These are phyloP conservation scores for Pulveroboletus sp. DNA, from an alignment of 768 basidiomycete species.

Conservation along the genomic window DNA sequence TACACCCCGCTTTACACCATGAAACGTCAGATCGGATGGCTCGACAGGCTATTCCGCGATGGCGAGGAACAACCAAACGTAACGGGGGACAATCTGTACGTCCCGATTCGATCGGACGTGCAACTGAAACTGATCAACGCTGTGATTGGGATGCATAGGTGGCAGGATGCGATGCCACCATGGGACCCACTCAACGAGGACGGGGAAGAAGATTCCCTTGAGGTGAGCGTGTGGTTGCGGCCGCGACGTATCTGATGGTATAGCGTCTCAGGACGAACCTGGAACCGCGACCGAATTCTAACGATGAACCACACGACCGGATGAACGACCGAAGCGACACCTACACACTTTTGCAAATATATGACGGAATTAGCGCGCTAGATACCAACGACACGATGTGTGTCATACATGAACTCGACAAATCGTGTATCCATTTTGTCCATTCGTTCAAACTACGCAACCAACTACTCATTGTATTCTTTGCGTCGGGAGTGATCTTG, in stretches of 20 bases:
- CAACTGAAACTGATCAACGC: not conserved
- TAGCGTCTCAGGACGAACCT: not conserved
- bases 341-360: not conserved
- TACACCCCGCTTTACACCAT: conserved; percentile 29
- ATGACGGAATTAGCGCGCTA: not conserved
- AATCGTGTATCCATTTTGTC: not conserved
- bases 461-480: too few relatives aligned
- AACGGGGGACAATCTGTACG: conserved; percentile 18
- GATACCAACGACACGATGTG: too few relatives aligned
- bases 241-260: not conserved
- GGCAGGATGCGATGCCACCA: conserved; percentile 15
- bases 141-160: conserved; percentile 12
- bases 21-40: conserved; percentile 8
- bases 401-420: not conserved
- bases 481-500: too few relatives aligned
- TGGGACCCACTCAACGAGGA: conserved; percentile 28
- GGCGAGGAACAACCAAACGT: not conserved
- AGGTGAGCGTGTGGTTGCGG: conserved; percentile 1
- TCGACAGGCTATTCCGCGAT: conserved; percentile 10
- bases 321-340: not conserved
- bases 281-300: not conserved
- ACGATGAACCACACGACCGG: not conserved
- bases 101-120: not conserved
- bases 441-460: not conserved
- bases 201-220: conserved; percentile 17